phyloP scores from a whole-genome alignment of 805 yeast species.

The Zygosaccharomyces rouxii region DNA sequence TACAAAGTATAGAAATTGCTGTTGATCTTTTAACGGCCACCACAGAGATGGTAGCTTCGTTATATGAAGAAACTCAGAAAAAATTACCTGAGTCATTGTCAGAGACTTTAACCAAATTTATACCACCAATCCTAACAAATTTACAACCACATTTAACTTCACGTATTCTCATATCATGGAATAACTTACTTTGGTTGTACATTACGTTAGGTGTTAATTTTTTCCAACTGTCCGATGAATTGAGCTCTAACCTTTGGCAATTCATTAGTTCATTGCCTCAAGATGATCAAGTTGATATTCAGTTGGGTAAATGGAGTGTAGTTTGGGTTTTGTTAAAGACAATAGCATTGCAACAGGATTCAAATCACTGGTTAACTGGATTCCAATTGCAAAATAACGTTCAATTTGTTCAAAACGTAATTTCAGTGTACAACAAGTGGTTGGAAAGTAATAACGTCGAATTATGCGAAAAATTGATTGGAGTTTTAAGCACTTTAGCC shows the following conservation, averaged over 20 bases:
- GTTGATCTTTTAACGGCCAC: conserved; percentile 74
- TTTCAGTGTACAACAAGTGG: conserved; percentile 22
- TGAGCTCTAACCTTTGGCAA: conserved; percentile 18
- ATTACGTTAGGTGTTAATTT: conserved; percentile 27
- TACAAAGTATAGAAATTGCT: conserved; percentile 64
- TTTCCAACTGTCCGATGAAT: conserved; percentile 19
- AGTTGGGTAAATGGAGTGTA: conserved; percentile 39
- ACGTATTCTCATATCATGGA: conserved; percentile 60
- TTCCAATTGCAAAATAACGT: conserved; percentile 24
- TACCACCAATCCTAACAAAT: conserved; percentile 39
- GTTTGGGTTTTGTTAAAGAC: conserved; percentile 42
- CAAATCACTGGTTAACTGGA: conserved; percentile 9
- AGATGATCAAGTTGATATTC: conserved; percentile 28
- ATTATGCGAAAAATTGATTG: conserved; percentile 38
- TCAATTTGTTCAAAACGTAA: conserved; percentile 25
- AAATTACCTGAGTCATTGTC: conserved; percentile 17
- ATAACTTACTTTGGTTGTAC: conserved; percentile 59
- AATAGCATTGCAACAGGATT: conserved; percentile 13
- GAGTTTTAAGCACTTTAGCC: conserved; percentile 51
- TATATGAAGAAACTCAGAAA: conserved; percentile 18
- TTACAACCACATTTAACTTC: conserved; percentile 47
- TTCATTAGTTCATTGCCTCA: conserved; percentile 14
- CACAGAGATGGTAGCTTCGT: conserved; percentile 50
- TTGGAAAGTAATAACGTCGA: conserved; percentile 32
- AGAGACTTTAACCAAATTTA: conserved; percentile 16